A percentile compares a stretch with the other conserved stretches of the same genome.
These are phyloP conservation scores for Elasticomyces elasticus DNA, from an alignment of 495 filamentous ascomycete genomes.

Conservation along the genomic window DNA sequence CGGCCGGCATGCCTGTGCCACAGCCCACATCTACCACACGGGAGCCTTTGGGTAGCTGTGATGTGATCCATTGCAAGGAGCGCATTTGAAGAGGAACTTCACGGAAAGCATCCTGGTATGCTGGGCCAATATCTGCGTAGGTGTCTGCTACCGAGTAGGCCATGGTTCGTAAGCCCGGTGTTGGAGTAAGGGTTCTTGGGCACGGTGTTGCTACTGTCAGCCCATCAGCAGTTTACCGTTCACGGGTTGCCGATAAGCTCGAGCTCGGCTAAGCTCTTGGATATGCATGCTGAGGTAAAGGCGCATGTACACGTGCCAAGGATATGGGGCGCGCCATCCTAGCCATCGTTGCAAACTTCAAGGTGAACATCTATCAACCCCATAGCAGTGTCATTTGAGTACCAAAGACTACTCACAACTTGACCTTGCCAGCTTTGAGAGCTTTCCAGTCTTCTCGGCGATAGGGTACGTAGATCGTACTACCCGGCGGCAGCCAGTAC, in stretches of 20 bases:
- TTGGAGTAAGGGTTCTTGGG: too few species aligned
- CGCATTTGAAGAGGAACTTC: neutral
- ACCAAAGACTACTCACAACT: constrained; percentile 8
- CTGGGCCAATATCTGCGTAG: neutral
- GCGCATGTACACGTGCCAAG: too few species aligned
- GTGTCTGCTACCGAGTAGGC: neutral
- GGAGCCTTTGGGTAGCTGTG: neutral
- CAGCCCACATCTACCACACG: neutral
- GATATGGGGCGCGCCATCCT: neutral
- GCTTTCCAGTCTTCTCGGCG: constrained; percentile 24
- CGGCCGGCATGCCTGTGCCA: neutral
- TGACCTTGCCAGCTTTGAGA: constrained; percentile 22
- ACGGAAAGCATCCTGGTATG: neutral
- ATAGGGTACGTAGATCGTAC: constrained; percentile 24
- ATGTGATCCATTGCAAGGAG: neutral
- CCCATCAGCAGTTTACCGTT: too few species aligned
- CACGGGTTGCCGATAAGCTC: too few species aligned
- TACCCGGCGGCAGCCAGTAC: constrained; percentile 25
- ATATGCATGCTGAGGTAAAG: too few species aligned
- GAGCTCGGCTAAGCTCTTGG: too few species aligned
- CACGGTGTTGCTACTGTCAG: too few species aligned
- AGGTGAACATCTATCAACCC: neutral
- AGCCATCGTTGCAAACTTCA: neutral
- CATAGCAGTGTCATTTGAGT: neutral
- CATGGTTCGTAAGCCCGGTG: too few species aligned